Conservation (phyloP, 176 grass and related monocot species). For the Oryza meyeriana region DNA sequence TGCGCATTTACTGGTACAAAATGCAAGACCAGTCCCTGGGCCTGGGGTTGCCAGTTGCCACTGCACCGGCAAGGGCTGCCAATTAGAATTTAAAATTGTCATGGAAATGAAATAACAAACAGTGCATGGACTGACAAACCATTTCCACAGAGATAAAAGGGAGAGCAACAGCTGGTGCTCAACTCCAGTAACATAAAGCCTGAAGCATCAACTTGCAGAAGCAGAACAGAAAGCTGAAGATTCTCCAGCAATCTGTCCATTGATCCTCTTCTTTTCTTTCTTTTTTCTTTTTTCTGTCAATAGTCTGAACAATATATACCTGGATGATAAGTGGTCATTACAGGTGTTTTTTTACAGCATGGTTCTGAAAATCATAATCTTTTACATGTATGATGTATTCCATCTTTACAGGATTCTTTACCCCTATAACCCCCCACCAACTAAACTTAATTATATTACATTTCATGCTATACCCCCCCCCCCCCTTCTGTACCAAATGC, state of each 20-base stretch:
- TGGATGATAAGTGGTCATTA: constrained; percentile 23
- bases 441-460: constrained; percentile 57
- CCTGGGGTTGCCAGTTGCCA: background rate
- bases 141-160: constrained; percentile 20
- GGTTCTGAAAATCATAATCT: constrained; percentile 42
- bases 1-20: background rate
- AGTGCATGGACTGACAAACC: background rate
- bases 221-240: constrained; percentile 21
- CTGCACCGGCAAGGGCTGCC: background rate
- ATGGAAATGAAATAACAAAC: constrained; percentile 23
- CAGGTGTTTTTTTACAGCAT: constrained; percentile 38
- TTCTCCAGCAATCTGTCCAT: background rate
- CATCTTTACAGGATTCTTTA: constrained; percentile 89
- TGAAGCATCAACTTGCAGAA: background rate
- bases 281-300: background rate
- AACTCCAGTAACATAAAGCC: constrained; percentile 9
- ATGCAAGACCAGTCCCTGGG: background rate
- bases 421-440: constrained; percentile 38
- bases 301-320: constrained; percentile 1
- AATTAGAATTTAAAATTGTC: background rate
- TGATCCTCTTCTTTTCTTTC: background rate
- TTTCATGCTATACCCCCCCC: constrained; percentile 56
- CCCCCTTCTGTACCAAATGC: constrained; percentile 65
- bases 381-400: constrained; percentile 63
- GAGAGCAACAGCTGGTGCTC: constrained; percentile 7